Evolutionary conservation across 805 yeast genomes (phyloP), one percentile per base, ranked within the genome.

Genomic region (Danielia oregonensis): DNA sequence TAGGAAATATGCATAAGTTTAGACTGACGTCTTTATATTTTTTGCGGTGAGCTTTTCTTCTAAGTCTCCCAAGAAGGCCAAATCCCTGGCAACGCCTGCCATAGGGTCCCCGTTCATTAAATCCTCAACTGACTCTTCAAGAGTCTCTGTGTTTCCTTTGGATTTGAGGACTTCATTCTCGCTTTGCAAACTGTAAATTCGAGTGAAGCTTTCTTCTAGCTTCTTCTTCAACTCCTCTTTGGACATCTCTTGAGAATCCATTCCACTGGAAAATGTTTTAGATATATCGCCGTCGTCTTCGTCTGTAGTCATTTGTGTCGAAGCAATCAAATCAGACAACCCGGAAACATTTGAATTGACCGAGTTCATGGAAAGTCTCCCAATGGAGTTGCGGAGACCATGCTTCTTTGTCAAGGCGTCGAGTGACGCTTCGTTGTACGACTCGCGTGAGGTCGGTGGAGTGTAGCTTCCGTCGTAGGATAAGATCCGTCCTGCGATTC

Each of bases 341-440:
- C 60, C 82, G 61, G 53, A 68, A 46, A 36, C 55, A 49, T 40
- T 84, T 37, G 59, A 82, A 57, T 47, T 72, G 65, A 41, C 68
- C 36, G 54, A 83, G 51, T 32, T 74, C 65, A 64, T 42, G 6
- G 86, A 75, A 38, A 74, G 78, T 29, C 80, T 72, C 37, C 76
- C 81, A 12, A 72, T 70, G 34, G 72, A 64, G 6, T 29, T 38
- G 12, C 46, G 37, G 7, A 42, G 16, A 15, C 33, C 30, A n/a
- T 36, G 16, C 28, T 42, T 51, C 26, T 42, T 54, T 1, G 68
- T 61, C 24, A 65, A 44, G 12, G 62, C 55, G 26, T 66, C 71
- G 6, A 65, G 47, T 4, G 72, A 55, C 3, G 52, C 43, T 42
- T 57, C 63, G 35, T 66, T 63, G 42, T 54, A 65, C 4, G 63